A percentile compares a stretch with the other conserved stretches of the same genome.
These are phyloP conservation scores for Hyphopichia khmerensis DNA, from an alignment of 1,139 yeast genomes.

Conservation along the genomic window DNA sequence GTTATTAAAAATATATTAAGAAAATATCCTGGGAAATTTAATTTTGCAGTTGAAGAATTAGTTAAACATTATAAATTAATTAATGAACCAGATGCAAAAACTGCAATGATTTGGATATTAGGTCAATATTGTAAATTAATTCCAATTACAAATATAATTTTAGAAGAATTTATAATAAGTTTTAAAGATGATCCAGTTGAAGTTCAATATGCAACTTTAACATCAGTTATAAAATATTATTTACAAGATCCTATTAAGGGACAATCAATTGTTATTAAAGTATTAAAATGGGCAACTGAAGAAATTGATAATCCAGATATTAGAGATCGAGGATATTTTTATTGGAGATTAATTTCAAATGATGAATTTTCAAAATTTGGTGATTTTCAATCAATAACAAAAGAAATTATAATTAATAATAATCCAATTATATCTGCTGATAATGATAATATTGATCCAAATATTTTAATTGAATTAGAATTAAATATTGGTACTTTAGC, in stretches of 20 bases:
- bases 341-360: slow-evolving; percentile 75
- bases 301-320: slow-evolving; percentile 76
- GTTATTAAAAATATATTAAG: slow-evolving; percentile 77
- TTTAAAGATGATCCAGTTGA: slow-evolving; percentile 65
- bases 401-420: slow-evolving; percentile 56
- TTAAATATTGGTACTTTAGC: slow-evolving; percentile 80
- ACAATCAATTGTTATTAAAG: slow-evolving; percentile 56
- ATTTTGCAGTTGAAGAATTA: slow-evolving; percentile 39
- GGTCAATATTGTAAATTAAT: slow-evolving; percentile 67
- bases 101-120: slow-evolving; percentile 80
- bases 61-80: slow-evolving; percentile 45
- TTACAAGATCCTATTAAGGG: slow-evolving; percentile 55
- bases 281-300: slow-evolving; percentile 73
- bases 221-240: slow-evolving; percentile 73
- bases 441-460: slow-evolving; percentile 69
- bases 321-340: slow-evolving; percentile 81
- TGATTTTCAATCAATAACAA: slow-evolving; percentile 42
- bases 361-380: slow-evolving; percentile 23
- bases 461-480: slow-evolving; percentile 75
- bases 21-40: slow-evolving; percentile 59
- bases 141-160: slow-evolving; percentile 43
- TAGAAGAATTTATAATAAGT: slow-evolving; percentile 44
- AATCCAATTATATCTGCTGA: slow-evolving; percentile 67
- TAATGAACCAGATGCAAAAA: slow-evolving; percentile 78
- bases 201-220: slow-evolving; percentile 71